Evolutionary conservation across 1,284 basidiomycete genomes (phyloP).

Genomic region (Inonotus hispidus): DNA sequence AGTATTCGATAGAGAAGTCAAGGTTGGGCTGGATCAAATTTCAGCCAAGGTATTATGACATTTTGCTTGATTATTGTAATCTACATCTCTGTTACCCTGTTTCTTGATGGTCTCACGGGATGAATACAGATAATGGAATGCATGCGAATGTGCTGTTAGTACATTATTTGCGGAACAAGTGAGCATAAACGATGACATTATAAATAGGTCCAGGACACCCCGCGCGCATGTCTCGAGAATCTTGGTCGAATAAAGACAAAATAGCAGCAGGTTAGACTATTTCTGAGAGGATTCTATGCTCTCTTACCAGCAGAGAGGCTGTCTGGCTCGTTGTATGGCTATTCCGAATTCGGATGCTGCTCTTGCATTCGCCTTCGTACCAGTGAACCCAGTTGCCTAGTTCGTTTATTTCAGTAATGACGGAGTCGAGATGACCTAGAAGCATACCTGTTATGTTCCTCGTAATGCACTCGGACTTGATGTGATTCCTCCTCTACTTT

Average conservation of each 20-base stretch:
- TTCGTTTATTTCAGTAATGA: not conserved
- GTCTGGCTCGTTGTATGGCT: not conserved
- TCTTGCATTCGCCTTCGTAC: slow-evolving; percentile 12
- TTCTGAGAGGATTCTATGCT: not conserved
- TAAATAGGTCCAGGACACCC: no score
- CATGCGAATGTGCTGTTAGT: not conserved
- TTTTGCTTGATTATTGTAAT: not conserved
- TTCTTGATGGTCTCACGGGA: not conserved
- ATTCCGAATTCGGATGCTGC: not conserved
- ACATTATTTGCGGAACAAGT: not conserved
- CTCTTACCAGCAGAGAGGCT: not conserved
- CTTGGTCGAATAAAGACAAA: not conserved
- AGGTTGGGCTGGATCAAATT: slow-evolving; percentile 27
- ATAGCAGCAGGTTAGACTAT: not conserved
- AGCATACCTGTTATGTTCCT: slow-evolving; percentile 55
- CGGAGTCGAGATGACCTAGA: not conserved
- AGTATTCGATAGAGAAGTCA: slow-evolving; percentile 32
- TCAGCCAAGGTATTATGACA: slow-evolving; percentile 29
- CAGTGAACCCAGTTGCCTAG: slow-evolving; percentile 11
- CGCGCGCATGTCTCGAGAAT: no score
- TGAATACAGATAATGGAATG: not conserved
- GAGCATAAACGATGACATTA: not conserved
- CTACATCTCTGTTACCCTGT: slow-evolving; percentile 2
- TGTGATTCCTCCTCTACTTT: slow-evolving; percentile 18
- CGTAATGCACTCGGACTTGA: slow-evolving; percentile 53